phyloP scores from a whole-genome alignment of 371 early-diverging fungal species.

The Amoeboradix gromovi region DNA sequence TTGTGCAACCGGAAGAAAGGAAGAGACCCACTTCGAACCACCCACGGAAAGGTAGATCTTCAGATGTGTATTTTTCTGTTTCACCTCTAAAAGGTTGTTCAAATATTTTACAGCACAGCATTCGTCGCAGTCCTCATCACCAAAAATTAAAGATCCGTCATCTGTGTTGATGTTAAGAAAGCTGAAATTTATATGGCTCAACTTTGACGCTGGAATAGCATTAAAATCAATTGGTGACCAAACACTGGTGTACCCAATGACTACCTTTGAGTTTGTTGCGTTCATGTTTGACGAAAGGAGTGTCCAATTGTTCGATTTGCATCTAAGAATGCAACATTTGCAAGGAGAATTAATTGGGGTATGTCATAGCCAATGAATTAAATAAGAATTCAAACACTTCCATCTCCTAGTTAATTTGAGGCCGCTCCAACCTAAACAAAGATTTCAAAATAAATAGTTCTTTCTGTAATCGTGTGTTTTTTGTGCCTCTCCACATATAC shows the following conservation, averaged over 20 bases:
- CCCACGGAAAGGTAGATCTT: constrained; percentile 37
- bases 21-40: constrained; percentile 41
- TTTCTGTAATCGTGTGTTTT: no score
- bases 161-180: background rate
- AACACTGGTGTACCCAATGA: background rate
- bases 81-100: background rate
- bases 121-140: background rate
- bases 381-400: no score
- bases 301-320: no score
- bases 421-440: no score
- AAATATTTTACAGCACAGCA: background rate
- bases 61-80: constrained; percentile 5
- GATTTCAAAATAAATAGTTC: no score
- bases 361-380: no score
- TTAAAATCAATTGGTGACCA: background rate
- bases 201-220: background rate
- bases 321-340: no score
- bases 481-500: no score
- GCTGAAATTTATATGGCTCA: background rate
- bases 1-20: constrained; percentile 26
- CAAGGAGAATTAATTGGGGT: no score
- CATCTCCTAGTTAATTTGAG: no score
- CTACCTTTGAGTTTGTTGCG: background rate
- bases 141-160: background rate
- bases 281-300: no score